Conservation (phyloP, 225 moss, liverwort and hornwort species). For the Neckera pumila region DNA sequence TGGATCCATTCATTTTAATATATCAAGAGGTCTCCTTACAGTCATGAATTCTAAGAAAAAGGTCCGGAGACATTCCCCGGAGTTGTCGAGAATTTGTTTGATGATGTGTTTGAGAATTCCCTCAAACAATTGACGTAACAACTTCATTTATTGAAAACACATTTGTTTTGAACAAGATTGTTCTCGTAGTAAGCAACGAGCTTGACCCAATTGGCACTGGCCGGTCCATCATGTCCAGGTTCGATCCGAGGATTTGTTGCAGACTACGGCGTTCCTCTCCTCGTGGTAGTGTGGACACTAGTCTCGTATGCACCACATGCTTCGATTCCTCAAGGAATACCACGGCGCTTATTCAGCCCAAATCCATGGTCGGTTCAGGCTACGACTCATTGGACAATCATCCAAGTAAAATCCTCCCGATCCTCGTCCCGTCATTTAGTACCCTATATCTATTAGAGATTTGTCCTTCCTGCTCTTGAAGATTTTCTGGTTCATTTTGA, state of each 20-base stretch:
- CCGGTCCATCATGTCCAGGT: neutral
- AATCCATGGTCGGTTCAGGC: slow-evolving; percentile 44
- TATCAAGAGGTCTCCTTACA: neutral
- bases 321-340: slow-evolving; percentile 49
- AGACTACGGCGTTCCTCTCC: slow-evolving; percentile 70
- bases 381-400: slow-evolving; percentile 41
- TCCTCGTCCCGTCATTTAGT: neutral
- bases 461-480: neutral
- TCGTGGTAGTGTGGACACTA: slow-evolving; percentile 59
- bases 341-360: slow-evolving; percentile 50
- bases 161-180: no score
- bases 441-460: neutral
- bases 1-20: neutral
- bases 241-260: slow-evolving; percentile 41
- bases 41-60: no score
- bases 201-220: neutral
- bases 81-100: neutral
- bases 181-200: neutral
- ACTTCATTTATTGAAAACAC: neutral
- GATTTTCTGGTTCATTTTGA: neutral
- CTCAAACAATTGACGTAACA: neutral
- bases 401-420: slow-evolving; percentile 12
- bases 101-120: neutral
- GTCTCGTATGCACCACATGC: slow-evolving; percentile 45
- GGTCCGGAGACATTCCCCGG: neutral